phyloP scores from a whole-genome alignment of 768 basidiomycete species.

The Phlegmacium glaucopus region DNA sequence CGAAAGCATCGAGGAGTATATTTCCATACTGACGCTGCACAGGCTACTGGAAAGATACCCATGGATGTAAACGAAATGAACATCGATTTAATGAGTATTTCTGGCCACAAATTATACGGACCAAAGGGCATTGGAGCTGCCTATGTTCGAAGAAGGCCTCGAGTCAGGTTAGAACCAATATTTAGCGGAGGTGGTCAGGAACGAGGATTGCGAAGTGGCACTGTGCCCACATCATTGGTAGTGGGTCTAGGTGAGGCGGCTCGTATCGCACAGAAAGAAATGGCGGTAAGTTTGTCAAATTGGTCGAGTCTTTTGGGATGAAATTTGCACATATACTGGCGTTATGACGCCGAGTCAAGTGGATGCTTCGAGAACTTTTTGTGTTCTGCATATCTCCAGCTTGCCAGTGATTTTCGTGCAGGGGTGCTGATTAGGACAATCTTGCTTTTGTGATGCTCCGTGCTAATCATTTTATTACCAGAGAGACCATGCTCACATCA shows the following conservation, averaged over 20 bases:
- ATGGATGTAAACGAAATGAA: constrained; percentile 95
- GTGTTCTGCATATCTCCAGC: constrained; percentile 31
- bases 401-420: constrained; percentile 73
- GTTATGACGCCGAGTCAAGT: constrained; percentile 40
- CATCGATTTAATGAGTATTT: constrained; percentile 93
- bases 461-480: constrained; percentile 26
- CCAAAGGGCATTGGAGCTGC: constrained; percentile 95
- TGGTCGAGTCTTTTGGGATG: constrained; percentile 33
- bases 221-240: constrained; percentile 80
- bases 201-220: constrained; percentile 92
- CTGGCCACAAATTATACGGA: constrained; percentile 97
- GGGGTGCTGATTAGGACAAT: constrained; percentile 78
- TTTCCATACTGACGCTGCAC: constrained; percentile 97
- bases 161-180: constrained; percentile 93
- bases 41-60: constrained; percentile 89
- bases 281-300: constrained; percentile 66
- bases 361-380: constrained; percentile 22
- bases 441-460: background rate
- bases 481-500: constrained; percentile 78
- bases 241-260: constrained; percentile 96
- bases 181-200: constrained; percentile 97
- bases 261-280: constrained; percentile 86
- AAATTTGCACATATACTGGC: constrained; percentile 36
- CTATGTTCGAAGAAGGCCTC: constrained; percentile 88
- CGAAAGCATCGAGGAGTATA: constrained; percentile 88